Percentiles rank a stretch among this genome's conserved stretches.
Evolutionary conservation across 2,329 filamentous ascomycete species (phyloP).

Genomic region (Emergomyces africanus): DNA sequence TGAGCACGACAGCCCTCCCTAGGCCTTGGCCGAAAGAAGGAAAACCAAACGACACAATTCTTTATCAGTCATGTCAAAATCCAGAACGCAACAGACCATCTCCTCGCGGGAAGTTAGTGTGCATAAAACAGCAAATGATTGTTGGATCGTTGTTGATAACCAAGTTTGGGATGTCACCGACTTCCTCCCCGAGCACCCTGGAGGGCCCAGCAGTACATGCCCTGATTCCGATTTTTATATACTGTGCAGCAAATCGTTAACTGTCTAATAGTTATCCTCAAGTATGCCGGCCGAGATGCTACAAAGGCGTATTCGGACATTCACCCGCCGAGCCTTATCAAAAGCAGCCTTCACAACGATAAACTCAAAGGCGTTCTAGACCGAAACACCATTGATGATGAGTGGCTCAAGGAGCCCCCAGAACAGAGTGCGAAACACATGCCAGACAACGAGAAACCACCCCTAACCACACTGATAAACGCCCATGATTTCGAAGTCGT

Average conservation of each 20-base stretch:
- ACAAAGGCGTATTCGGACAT: conserved; percentile 34
- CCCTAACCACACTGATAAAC: conserved; percentile 44
- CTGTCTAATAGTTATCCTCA: conserved; percentile 28
- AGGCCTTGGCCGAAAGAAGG: background rate
- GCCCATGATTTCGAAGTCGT: conserved; percentile 48
- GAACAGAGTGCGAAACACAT: conserved; percentile 17
- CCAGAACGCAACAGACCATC: conserved; percentile 19
- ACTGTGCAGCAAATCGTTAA: background rate
- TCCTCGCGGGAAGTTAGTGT: conserved; percentile 33
- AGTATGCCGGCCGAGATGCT: conserved; percentile 35
- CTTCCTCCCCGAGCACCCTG: conserved; percentile 52
- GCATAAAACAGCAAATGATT: conserved; percentile 38
- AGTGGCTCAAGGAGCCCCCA: conserved; percentile 34
- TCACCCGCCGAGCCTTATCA: conserved; percentile 36
- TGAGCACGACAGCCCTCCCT: background rate
- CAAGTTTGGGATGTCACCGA: conserved; percentile 56
- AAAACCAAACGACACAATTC: background rate
- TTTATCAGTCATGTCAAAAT: conserved; percentile 8
- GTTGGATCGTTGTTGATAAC: conserved; percentile 57
- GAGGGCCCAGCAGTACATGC: conserved; percentile 36
- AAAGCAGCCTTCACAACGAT: conserved; percentile 28
- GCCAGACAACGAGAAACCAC: conserved; percentile 16
- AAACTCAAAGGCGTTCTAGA: conserved; percentile 41
- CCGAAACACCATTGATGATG: conserved; percentile 34
- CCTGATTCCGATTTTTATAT: background rate